A percentile compares a stretch with the other conserved stretches of the same genome.
Evolutionary conservation across 129 eudicot genomes (phyloP).

Genomic region (Saposhnikovia divaricata): DNA sequence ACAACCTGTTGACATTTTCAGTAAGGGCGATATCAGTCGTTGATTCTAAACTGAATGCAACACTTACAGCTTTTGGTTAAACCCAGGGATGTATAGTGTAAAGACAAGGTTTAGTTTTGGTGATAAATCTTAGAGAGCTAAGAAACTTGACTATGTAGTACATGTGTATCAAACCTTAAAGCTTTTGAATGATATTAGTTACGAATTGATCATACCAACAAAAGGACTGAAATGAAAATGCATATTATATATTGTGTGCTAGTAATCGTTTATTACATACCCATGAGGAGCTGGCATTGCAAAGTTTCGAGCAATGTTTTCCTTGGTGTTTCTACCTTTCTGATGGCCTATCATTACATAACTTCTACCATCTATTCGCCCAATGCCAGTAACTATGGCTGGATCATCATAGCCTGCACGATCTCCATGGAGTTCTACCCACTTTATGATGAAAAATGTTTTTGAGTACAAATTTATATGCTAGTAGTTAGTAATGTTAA

Average conservation of each 20-base stretch:
- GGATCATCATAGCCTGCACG: constrained; percentile 48
- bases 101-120: background rate
- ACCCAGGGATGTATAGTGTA: background rate
- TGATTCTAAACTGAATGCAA: background rate
- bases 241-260: background rate
- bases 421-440: constrained; percentile 33
- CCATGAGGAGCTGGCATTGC: constrained; percentile 32
- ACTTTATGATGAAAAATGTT: constrained; percentile 8
- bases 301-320: constrained; percentile 22
- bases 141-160: background rate
- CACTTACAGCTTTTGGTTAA: background rate
- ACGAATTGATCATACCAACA: background rate
- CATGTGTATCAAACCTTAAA: background rate
- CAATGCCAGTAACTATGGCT: constrained; percentile 36
- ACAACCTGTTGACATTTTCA: background rate
- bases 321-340: constrained; percentile 25
- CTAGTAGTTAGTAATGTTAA: background rate
- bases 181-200: background rate
- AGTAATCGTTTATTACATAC: background rate
- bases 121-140: background rate
- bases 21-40: background rate
- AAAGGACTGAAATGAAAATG: background rate
- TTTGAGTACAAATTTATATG: background rate
- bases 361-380: constrained; percentile 22
- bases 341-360: constrained; percentile 19